These are phyloP conservation scores for Dorcoceras hygrometricum DNA, from an alignment of 257 asterid species.

Conservation along the genomic window DNA sequence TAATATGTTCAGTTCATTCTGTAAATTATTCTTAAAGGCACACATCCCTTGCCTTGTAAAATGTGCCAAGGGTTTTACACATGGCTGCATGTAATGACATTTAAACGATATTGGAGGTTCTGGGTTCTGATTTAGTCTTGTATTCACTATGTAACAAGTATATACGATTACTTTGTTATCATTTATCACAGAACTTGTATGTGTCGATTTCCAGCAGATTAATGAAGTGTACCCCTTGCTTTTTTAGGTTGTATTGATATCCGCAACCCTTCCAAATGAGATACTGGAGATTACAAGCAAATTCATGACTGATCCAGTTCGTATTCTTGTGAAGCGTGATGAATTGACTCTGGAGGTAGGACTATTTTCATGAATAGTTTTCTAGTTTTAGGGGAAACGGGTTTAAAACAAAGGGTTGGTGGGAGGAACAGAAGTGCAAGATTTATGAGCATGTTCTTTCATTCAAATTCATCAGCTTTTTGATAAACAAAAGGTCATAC, in stretches of 20 bases:
- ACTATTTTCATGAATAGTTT: not conserved
- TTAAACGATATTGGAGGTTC: not conserved
- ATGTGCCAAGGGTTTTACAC: not conserved
- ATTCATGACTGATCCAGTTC: constrained; percentile 98
- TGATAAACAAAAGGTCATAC: not conserved
- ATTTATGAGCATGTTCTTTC: not conserved
- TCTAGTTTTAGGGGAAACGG: not conserved
- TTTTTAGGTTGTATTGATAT: constrained; percentile 84
- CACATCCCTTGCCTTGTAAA: not conserved
- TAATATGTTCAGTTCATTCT: not conserved
- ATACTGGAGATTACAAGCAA: constrained; percentile 94
- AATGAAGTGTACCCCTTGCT: not conserved
- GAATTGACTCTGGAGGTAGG: constrained; percentile 94
- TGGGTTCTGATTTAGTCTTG: not conserved
- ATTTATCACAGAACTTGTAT: constrained; percentile 8
- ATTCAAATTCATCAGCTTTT: not conserved
- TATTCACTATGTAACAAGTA: not conserved
- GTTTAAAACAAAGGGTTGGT: not conserved
- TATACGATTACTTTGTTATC: not conserved
- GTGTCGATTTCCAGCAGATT: constrained; percentile 10
- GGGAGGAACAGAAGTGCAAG: not conserved
- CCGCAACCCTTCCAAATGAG: constrained; percentile 98
- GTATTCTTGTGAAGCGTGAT: constrained; percentile 98
- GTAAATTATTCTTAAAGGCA: not conserved
- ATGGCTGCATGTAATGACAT: not conserved